Conservation (phyloP, 2,329 filamentous ascomycete species). For the Seiridium unicorne region DNA sequence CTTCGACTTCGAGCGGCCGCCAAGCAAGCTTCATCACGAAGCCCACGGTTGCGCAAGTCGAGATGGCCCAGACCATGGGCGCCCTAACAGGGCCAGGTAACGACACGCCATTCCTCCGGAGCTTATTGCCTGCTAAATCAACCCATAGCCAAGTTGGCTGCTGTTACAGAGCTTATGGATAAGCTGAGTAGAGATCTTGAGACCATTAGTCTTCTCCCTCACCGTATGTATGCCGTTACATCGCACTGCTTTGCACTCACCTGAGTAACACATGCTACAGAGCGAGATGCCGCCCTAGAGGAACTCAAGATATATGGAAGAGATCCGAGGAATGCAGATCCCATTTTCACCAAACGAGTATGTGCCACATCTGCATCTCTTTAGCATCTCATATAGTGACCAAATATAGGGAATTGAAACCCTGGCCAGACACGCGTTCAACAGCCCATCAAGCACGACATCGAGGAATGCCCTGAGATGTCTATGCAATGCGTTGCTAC, state of each 20-base stretch:
- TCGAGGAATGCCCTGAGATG: conserved; percentile 78
- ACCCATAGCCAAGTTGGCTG: conserved; percentile 10
- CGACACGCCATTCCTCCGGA: background rate
- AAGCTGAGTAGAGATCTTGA: conserved; percentile 13
- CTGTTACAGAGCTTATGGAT: conserved; percentile 11
- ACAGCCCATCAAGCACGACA: conserved; percentile 58
- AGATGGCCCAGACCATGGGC: conserved; percentile 11
- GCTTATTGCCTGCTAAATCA: background rate
- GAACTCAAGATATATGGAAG: conserved; percentile 79
- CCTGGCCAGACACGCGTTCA: conserved; percentile 71
- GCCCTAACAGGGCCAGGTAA: conserved; percentile 11
- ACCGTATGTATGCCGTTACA: conserved; percentile 35
- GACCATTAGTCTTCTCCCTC: conserved; percentile 30
- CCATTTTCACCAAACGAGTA: conserved; percentile 82
- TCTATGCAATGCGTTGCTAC: conserved; percentile 79
- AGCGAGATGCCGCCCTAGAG: conserved; percentile 60
- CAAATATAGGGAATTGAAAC: conserved; percentile 68
- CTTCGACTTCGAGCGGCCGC: background rate
- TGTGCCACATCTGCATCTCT: conserved; percentile 16
- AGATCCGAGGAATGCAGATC: conserved; percentile 68
- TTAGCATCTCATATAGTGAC: background rate
- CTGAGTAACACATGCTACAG: conserved; percentile 36
- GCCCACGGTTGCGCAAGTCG: background rate
- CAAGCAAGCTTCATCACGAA: background rate
- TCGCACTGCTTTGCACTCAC: conserved; percentile 5